Base-by-base conservation (phyloP, 176 grass and related monocot genomes). In the Themeda triandra region DNA sequence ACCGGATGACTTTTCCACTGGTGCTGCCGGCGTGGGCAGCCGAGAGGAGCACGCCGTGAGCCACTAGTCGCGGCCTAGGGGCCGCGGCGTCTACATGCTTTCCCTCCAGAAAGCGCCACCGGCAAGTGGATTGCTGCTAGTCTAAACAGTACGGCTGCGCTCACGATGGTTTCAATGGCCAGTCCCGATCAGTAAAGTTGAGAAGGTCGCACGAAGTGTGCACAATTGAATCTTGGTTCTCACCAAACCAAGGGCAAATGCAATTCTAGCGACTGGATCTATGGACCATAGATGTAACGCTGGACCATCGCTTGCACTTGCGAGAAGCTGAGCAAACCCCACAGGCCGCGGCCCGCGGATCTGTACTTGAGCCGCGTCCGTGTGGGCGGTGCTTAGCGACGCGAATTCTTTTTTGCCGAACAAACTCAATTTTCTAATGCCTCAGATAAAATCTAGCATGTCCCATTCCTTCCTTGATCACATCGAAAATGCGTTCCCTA, bases 1-100 rank as follows among this genome's bases (percentile, higher is more conserved):
- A 70, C 79, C 44, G 19, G 66, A 86, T 67, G 48, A 41, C 73
- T 79, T 90, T 90, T 83, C 59, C 67, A 54, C 41, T 60, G 36
- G 73, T 86, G 88, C 73, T 66, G 56, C 33, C 42, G 8, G 42
- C 73, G 84, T 86, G 88, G 54, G 54, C 73, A 73, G 54, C 53
- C 4, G 36, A 24, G 32, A 63, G 41, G 73, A 13, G 83, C 78
- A 90, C 67, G 58, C 40, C 31, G 54, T 56, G 78, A 78, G 64
- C 83, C 83, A 90, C 88, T 54, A 83, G 28, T 65, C 71, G 6
- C 48, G 8, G 2, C 53, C 63, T 71, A 64, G 64, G 78, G 7
- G n/a, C 15, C 30, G 66, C 29, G 37, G 66, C 58, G 73, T 56
- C 40, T 42, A 65, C 33, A 90, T 58, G 83, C 66, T 73, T 79